Percentiles rank a stretch among this genome's conserved stretches.
Conservation (phyloP, 2,329 filamentous ascomycete genomes). For the Aureobasidium sp. region DNA sequence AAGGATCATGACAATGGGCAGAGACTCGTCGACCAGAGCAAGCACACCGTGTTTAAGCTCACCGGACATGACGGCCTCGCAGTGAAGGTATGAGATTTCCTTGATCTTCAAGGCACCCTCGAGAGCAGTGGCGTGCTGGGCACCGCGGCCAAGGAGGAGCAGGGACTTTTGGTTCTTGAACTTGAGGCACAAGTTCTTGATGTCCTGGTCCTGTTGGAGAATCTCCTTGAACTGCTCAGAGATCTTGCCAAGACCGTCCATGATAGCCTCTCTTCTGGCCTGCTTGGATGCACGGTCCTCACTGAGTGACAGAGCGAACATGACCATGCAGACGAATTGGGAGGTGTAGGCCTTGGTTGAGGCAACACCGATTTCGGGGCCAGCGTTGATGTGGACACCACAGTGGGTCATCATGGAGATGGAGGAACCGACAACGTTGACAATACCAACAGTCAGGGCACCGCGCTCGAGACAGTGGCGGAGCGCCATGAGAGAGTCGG, state of each 20-base stretch:
- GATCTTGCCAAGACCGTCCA: conserved; percentile 80
- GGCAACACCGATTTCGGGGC: conserved; percentile 96
- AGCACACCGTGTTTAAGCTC: conserved; percentile 98
- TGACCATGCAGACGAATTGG: conserved; percentile 99
- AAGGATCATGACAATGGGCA: conserved; percentile 99
- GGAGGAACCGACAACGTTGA: conserved; percentile 96
- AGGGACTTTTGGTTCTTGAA: conserved; percentile 98
- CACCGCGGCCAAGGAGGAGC: conserved; percentile 84
- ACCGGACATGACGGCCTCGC: conserved; percentile 99
- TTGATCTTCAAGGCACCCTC: conserved; percentile 99
- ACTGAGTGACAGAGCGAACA: conserved; percentile 94
- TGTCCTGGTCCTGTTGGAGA: conserved; percentile 79
- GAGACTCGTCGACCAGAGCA: conserved; percentile 93
- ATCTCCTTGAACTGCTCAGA: conserved; percentile 89
- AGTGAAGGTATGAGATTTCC: conserved; percentile 99
- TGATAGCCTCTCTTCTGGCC: conserved; percentile 86
- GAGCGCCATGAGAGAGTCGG: conserved; percentile 92
- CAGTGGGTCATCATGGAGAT: conserved; percentile 99
- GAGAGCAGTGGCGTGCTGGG: conserved; percentile 92
- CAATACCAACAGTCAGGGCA: conserved; percentile 92
- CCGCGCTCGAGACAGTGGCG: conserved; percentile 97
- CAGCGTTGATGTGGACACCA: conserved; percentile 98
- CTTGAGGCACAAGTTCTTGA: conserved; percentile 88
- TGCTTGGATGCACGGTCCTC: conserved; percentile 96
- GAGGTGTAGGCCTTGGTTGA: conserved; percentile 99